A percentile compares a stretch with the other conserved stretches of the same genome.
phyloP scores from a whole-genome alignment of 331 rosid genomes.

The Quercus phellos region DNA sequence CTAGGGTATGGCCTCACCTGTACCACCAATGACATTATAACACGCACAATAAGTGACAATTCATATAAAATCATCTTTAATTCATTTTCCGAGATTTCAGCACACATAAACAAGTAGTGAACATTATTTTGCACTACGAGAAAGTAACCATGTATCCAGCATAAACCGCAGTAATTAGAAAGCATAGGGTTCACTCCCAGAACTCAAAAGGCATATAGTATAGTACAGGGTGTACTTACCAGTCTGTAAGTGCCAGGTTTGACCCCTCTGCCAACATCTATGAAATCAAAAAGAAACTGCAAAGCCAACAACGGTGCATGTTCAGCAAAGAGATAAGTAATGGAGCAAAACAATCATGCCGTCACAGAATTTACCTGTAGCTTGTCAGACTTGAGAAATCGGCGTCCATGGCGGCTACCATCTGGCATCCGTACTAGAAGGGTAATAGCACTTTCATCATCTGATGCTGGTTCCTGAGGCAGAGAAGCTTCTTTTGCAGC shows the following conservation, averaged over 20 bases:
- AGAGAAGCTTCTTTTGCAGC: constrained; percentile 74
- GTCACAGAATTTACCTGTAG: constrained; percentile 55
- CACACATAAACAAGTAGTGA: neutral
- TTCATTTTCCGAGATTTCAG: neutral
- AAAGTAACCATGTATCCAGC: neutral
- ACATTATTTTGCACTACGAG: neutral
- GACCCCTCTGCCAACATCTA: constrained; percentile 73
- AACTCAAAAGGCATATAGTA: neutral
- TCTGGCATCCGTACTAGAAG: constrained; percentile 86
- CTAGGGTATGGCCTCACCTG: constrained; percentile 96
- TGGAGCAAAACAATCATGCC: neutral
- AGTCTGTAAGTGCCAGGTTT: constrained; percentile 83
- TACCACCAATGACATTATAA: neutral
- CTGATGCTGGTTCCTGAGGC: constrained; percentile 72
- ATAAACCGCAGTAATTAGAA: neutral
- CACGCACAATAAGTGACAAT: neutral
- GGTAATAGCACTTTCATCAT: constrained; percentile 71
- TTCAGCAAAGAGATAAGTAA: constrained; percentile 23
- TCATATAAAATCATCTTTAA: neutral
- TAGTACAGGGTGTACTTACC: constrained; percentile 47
- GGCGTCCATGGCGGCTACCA: constrained; percentile 92
- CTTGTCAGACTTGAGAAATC: constrained; percentile 75
- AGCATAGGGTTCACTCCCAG: neutral
- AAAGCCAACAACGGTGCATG: constrained; percentile 20
- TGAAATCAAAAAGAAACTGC: constrained; percentile 81